phyloP scores from a whole-genome alignment of 352 stramenopile species.

The Globisporangium emineosum region DNA sequence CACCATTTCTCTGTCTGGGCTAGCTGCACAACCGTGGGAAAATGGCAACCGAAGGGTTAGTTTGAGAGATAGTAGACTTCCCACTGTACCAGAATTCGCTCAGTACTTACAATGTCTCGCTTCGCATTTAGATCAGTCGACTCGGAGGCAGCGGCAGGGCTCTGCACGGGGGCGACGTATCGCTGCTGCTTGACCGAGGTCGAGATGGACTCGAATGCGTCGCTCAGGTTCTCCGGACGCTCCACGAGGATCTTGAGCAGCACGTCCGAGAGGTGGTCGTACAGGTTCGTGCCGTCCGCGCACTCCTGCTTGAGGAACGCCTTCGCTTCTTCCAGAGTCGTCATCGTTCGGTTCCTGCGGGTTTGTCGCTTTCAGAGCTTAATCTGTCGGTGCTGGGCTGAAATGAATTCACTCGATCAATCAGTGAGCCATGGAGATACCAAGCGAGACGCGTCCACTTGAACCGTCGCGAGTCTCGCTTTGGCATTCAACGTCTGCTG shows the following conservation, averaged over 20 bases:
- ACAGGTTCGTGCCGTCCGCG: slow-evolving; percentile 73
- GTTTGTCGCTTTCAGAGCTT: not conserved
- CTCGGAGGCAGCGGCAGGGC: slow-evolving; percentile 24
- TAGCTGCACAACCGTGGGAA: slow-evolving; percentile 29
- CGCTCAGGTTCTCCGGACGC: slow-evolving; percentile 76
- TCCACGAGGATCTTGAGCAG: slow-evolving; percentile 87
- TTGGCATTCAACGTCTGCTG: not conserved
- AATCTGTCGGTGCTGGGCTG: not conserved
- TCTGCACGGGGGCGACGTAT: slow-evolving; percentile 37
- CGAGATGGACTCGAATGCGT: slow-evolving; percentile 88
- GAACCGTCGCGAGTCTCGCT: slow-evolving; percentile 15
- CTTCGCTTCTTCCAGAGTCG: slow-evolving; percentile 85
- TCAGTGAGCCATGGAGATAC: not conserved
- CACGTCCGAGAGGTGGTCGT: slow-evolving; percentile 84
- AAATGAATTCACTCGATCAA: not conserved
- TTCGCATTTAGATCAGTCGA: slow-evolving; percentile 35
- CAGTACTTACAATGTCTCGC: slow-evolving; percentile 46
- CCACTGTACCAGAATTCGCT: not conserved
- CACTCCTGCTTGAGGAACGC: slow-evolving; percentile 85
- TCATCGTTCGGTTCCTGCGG: slow-evolving; percentile 28
- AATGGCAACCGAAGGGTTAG: not conserved
- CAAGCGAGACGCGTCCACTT: slow-evolving; percentile 1
- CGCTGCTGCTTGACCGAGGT: slow-evolving; percentile 80
- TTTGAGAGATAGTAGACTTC: not conserved
- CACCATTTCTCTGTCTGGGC: slow-evolving; percentile 60